These are phyloP conservation scores for Vicia villosa DNA, from an alignment of 306 rosid genomes.

Conservation along the genomic window DNA sequence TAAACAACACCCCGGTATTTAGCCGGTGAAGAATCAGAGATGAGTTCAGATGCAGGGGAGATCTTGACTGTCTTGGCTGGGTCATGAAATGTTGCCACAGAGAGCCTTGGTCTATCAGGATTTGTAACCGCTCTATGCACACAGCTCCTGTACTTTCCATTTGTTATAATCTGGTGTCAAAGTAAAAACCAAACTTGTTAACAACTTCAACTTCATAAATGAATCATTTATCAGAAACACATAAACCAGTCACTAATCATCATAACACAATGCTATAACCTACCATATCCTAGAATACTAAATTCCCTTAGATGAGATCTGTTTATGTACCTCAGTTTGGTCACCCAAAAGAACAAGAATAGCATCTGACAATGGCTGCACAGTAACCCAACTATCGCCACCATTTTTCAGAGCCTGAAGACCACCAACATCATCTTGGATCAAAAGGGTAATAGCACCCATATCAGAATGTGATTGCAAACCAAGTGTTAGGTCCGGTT, in stretches of 20 bases:
- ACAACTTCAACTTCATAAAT: neutral
- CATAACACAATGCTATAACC: neutral
- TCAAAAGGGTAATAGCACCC: constrained; percentile 75
- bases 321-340: constrained; percentile 78
- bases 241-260: constrained; percentile 20
- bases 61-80: constrained; percentile 70
- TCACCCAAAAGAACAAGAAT: constrained; percentile 82
- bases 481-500: constrained; percentile 87
- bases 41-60: constrained; percentile 68
- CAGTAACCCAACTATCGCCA: constrained; percentile 61
- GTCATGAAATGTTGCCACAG: constrained; percentile 91
- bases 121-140: constrained; percentile 78
- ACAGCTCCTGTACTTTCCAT: constrained; percentile 82
- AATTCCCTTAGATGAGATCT: neutral
- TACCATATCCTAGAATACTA: constrained; percentile 14
- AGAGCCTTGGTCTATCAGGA: constrained; percentile 63
- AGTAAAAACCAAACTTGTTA: constrained; percentile 2
- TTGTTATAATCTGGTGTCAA: constrained; percentile 68
- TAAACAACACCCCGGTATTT: constrained; percentile 65
- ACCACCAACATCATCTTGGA: constrained; percentile 86
- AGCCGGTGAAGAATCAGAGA: constrained; percentile 54
- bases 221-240: constrained; percentile 25
- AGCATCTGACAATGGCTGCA: constrained; percentile 64
- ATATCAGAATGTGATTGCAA: constrained; percentile 89
- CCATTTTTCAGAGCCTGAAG: constrained; percentile 64